Conservation (phyloP, 176 grass and related monocot species). For the Alloteropsis semialata region DNA sequence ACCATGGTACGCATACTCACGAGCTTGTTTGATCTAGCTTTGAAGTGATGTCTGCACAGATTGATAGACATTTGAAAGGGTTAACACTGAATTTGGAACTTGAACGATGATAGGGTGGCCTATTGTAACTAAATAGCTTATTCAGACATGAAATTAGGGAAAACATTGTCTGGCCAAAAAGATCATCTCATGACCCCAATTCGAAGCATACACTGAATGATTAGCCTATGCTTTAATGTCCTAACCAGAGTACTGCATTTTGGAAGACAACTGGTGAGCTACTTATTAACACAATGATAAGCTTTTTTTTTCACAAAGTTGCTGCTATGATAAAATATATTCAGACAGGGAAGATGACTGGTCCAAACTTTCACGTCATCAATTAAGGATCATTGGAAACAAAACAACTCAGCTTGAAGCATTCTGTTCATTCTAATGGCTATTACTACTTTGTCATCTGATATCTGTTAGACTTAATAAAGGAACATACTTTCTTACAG, state of each 20-base stretch:
- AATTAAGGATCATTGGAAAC: not conserved
- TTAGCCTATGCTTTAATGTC: not conserved
- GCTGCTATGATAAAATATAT: not conserved
- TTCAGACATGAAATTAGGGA: not conserved
- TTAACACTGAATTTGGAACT: not conserved
- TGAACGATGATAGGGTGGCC: not conserved
- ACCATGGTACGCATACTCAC: slow-evolving; percentile 55
- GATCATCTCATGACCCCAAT: not conserved
- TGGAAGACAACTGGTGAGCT: not conserved
- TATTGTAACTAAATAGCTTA: not conserved
- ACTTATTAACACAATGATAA: not conserved
- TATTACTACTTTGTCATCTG: not conserved
- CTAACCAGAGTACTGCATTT: not conserved
- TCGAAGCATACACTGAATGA: not conserved
- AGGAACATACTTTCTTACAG: slow-evolving; percentile 48
- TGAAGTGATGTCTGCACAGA: not conserved
- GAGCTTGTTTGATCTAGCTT: not conserved
- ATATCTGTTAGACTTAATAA: not conserved
- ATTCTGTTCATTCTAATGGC: not conserved
- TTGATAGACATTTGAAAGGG: not conserved
- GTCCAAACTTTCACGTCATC: too few relatives aligned
- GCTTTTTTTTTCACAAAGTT: too few relatives aligned
- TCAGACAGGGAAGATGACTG: not conserved
- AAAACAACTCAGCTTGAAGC: not conserved
- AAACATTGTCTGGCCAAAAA: not conserved